Evolutionary conservation across 2,329 filamentous ascomycete genomes (phyloP), one percentile per base, ranked within the genome.

Genomic region (Claviceps sp.): DNA sequence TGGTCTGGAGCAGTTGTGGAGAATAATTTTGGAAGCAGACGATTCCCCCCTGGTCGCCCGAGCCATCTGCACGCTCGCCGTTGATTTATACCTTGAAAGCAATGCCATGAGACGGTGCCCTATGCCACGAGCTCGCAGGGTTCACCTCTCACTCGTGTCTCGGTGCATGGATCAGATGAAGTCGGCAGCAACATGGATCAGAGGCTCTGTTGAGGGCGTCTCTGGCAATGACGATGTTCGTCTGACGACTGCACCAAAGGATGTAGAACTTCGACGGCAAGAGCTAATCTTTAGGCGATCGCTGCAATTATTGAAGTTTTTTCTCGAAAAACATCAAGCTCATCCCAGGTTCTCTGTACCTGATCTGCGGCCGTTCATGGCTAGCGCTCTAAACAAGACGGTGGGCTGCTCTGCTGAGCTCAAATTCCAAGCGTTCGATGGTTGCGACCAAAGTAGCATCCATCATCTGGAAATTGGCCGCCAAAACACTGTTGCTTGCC

Each of bases 1-100:
- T 57, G 78, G 70, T 26, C 72, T 78, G 44, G 85, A 93, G 58
- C 77, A 89, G 53, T 71, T 95, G n/a, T 95, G 90, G 90, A 79
- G 81, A 24, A 79, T 95, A 59, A 81, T 91, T 37, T 70, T 95
- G 50, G 82, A 78, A 16, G 81, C 86, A 1, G 79, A 81, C 5
- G 72, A 78, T 40, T 71, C 76, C 40, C 77, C 74, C 0, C 81
- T 94, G 47, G 87, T 87, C 57, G 74, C 76, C 20, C 69, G 74
- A 50, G 85, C 87, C 1, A 89, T 85, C 34, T 74, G 73, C 49
- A 81, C 82, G 22, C 78, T 95, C 3, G 87, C 89, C 24, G 67
- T 70, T 45, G 76, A 83, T 24, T 74, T 89, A 13, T 95, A 93
- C 61, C 72, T 93, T 37, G 70, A 79, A 34, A 79, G 75, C 60